A percentile compares a stretch with the other conserved stretches of the same genome.
These are phyloP conservation scores for Candida oleophila DNA, from an alignment of 805 yeast species.

Conservation along the genomic window DNA sequence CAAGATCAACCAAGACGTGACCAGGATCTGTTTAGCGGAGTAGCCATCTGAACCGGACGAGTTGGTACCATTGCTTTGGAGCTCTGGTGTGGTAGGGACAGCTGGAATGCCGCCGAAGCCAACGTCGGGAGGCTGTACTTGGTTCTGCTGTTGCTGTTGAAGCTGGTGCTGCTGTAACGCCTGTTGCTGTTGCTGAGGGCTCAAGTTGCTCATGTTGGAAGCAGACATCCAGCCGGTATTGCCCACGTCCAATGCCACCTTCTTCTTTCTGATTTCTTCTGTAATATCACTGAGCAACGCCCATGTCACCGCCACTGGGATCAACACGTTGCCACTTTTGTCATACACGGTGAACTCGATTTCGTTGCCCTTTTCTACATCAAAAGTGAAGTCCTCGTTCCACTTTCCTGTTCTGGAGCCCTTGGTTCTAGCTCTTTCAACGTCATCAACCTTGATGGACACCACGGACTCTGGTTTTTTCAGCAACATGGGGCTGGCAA, in stretches of 20 bases:
- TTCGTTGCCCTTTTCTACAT: conserved; percentile 89
- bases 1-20: conserved; percentile 83
- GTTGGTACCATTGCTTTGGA: background rate
- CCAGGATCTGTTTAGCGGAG: conserved; percentile 32
- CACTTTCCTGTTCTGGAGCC: conserved; percentile 75
- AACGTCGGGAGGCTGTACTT: conserved; percentile 10
- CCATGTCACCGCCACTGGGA: conserved; percentile 95
- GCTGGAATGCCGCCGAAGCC: conserved; percentile 1
- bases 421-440: conserved; percentile 73
- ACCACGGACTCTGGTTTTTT: conserved; percentile 79
- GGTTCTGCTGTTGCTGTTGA: conserved; percentile 4
- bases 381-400: conserved; percentile 78
- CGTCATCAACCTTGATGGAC: conserved; percentile 84
- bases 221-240: conserved; percentile 90
- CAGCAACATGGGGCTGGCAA: conserved; percentile 76
- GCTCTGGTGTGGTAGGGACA: conserved; percentile 6
- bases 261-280: conserved; percentile 90
- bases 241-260: conserved; percentile 70
- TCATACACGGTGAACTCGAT: conserved; percentile 87
- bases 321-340: conserved; percentile 58
- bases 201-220: conserved; percentile 37
- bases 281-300: conserved; percentile 85
- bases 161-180: background rate
- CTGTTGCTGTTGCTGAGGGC: background rate
- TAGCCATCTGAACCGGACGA: background rate